These are phyloP conservation scores for Flammula alnicola DNA, from an alignment of 1,284 basidiomycete species.

Conservation along the genomic window DNA sequence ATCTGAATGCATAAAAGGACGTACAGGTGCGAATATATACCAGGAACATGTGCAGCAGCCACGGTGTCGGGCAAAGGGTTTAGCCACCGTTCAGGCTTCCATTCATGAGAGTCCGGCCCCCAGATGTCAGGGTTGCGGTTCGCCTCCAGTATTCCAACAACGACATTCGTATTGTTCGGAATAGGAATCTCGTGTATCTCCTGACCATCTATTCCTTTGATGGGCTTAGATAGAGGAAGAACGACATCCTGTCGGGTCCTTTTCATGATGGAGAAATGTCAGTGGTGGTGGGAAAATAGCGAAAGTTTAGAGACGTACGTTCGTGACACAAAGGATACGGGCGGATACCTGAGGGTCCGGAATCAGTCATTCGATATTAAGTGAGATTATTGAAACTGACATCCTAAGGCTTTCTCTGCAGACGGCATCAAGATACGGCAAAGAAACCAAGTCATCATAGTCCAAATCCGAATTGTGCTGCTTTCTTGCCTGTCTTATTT, in stretches of 20 bases:
- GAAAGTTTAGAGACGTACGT: constrained; percentile 31
- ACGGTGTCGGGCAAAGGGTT: constrained; percentile 33
- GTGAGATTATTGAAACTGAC: constrained; percentile 26
- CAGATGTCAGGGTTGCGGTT: constrained; percentile 43
- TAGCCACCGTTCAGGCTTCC: constrained; percentile 50
- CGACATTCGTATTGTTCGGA: constrained; percentile 40
- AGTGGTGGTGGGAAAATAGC: background rate
- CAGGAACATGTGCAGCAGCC: constrained; percentile 36
- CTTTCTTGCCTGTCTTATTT: constrained; percentile 35
- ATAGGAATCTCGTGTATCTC: constrained; percentile 30
- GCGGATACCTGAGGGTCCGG: constrained; percentile 31
- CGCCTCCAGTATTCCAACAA: constrained; percentile 42
- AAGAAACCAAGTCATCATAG: constrained; percentile 40
- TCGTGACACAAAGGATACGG: constrained; percentile 29
- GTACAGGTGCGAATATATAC: constrained; percentile 42
- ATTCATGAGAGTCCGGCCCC: constrained; percentile 35
- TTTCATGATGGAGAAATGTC: background rate
- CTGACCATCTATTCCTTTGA: constrained; percentile 30
- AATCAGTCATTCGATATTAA: constrained; percentile 26
- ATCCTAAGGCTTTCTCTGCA: constrained; percentile 47
- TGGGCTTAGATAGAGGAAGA: constrained; percentile 33
- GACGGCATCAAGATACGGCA: constrained; percentile 49
- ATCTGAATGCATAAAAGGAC: constrained; percentile 13
- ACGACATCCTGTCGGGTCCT: constrained; percentile 32
- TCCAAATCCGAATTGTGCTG: constrained; percentile 25